These are phyloP conservation scores for Umbellularia californica DNA, from an alignment of 164 flowering plant species.

Conservation along the genomic window DNA sequence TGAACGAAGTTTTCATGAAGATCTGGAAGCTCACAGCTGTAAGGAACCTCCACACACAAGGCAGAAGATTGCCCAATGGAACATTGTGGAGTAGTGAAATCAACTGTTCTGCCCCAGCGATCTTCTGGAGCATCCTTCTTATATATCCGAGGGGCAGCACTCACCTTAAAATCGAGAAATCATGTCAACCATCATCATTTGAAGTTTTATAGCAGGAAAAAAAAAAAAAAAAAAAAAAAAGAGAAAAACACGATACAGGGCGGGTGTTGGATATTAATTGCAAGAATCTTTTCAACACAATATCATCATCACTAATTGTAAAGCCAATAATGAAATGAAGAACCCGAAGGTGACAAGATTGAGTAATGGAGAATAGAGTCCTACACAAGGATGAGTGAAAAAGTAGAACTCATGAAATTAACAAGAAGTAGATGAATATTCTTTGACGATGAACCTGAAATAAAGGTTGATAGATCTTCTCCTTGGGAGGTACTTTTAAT, in stretches of 20 bases:
- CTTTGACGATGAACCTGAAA: too few relatives aligned
- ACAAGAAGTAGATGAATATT: too few relatives aligned
- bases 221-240: too few relatives aligned
- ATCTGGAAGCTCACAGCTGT: constrained; percentile 34
- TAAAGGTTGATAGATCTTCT: too few relatives aligned
- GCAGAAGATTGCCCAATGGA: constrained; percentile 75
- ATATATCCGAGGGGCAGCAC: constrained; percentile 64
- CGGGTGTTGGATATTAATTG: too few relatives aligned
- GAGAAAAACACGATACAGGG: neutral
- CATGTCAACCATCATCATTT: neutral
- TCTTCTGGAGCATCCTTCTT: constrained; percentile 49
- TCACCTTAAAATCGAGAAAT: constrained; percentile 32
- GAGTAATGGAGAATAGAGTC: neutral
- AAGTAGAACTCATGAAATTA: too few relatives aligned
- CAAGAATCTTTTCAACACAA: neutral
- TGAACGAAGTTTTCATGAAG: constrained; percentile 38
- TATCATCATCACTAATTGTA: too few relatives aligned
- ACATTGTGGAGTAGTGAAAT: constrained; percentile 57
- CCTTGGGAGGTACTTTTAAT: too few relatives aligned
- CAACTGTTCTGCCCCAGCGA: constrained; percentile 65
- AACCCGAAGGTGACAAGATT: too few relatives aligned
- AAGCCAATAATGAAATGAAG: neutral
- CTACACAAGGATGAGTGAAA: neutral
- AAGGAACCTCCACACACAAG: constrained; percentile 64
- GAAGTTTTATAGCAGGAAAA: neutral